Conservation (phyloP, 352 stramenopile genomes). For the Phytophthora constricta region DNA sequence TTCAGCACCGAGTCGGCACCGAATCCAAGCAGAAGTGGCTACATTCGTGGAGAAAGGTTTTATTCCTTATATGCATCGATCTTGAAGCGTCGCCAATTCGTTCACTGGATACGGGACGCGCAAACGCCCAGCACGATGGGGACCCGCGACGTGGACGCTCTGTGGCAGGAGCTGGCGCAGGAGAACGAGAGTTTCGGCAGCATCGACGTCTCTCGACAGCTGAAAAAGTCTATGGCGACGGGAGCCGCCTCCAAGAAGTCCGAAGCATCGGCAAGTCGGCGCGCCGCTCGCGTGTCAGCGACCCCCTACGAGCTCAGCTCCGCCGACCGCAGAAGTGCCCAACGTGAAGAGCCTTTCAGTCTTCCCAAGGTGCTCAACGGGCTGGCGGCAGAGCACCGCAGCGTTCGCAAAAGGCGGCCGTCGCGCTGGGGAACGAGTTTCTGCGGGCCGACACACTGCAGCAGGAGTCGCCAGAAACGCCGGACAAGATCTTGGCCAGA, state of each 20-base stretch:
- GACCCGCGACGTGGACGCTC: slow-evolving; percentile 43
- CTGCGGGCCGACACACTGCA: slow-evolving; percentile 18
- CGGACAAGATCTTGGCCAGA: neutral
- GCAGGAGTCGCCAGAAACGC: neutral
- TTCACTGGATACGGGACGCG: slow-evolving; percentile 12
- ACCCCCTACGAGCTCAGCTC: neutral
- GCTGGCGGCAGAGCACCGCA: slow-evolving; percentile 53
- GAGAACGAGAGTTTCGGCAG: slow-evolving; percentile 31
- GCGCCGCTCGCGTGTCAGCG: slow-evolving; percentile 2
- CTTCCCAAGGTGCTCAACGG: slow-evolving; percentile 65
- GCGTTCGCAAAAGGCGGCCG: slow-evolving; percentile 68
- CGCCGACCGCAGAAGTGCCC: neutral
- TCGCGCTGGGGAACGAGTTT: slow-evolving; percentile 56
- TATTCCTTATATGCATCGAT: neutral
- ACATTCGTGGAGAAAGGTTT: too few relatives aligned
- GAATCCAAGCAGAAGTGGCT: too few relatives aligned
- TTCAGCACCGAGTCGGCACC: too few relatives aligned
- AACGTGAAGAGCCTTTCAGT: slow-evolving; percentile 39
- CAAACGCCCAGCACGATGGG: slow-evolving; percentile 3
- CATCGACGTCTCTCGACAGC: slow-evolving; percentile 38
- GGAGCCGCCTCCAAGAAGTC: slow-evolving; percentile 4
- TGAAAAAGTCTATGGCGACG: slow-evolving; percentile 50
- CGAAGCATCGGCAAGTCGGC: slow-evolving; percentile 1
- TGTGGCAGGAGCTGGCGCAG: slow-evolving; percentile 61
- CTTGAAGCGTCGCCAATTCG: slow-evolving; percentile 1